Evolutionary conservation across 208 protist species (phyloP).

Genomic region (Leishmania arabica): DNA sequence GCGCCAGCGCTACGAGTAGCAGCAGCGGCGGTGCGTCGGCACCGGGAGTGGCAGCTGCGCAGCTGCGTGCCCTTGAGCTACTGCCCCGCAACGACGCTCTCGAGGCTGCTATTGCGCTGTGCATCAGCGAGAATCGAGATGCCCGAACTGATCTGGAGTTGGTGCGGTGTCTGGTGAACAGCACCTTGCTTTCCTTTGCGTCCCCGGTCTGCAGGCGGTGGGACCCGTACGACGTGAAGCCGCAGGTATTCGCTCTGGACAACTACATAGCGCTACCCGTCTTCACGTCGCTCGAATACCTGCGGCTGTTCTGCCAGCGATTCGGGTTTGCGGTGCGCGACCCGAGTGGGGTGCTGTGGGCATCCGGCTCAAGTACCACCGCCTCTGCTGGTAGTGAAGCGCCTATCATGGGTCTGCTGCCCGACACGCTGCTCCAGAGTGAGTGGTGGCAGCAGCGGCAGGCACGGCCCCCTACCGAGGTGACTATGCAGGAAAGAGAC

Average conservation of each 20-base stretch:
- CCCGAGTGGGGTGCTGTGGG: constrained; percentile 80
- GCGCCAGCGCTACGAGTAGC: not conserved
- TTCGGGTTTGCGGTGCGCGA: constrained; percentile 77
- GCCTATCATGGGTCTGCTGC: constrained; percentile 27
- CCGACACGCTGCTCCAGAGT: constrained; percentile 44
- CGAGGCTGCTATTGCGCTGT: constrained; percentile 79
- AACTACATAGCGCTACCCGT: constrained; percentile 87
- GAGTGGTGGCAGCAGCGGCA: constrained; percentile 43
- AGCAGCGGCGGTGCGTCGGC: constrained; percentile 4
- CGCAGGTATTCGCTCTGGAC: constrained; percentile 87
- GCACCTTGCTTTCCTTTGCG: constrained; percentile 78
- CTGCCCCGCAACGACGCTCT: constrained; percentile 74
- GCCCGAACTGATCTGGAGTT: constrained; percentile 84
- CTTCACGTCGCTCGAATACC: constrained; percentile 79
- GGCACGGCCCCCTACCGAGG: not conserved
- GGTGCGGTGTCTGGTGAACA: constrained; percentile 71
- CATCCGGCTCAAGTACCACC: constrained; percentile 32
- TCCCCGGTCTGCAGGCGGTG: constrained; percentile 65
- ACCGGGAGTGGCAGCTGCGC: not conserved
- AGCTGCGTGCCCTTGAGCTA: constrained; percentile 24
- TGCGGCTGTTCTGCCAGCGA: constrained; percentile 70
- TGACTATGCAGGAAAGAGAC: not conserved
- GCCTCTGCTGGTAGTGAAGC: not conserved
- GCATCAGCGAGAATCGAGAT: constrained; percentile 75
- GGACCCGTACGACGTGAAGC: constrained; percentile 90